phyloP scores from a whole-genome alignment of 2,329 filamentous ascomycete genomes.

The Penicillium hordei region DNA sequence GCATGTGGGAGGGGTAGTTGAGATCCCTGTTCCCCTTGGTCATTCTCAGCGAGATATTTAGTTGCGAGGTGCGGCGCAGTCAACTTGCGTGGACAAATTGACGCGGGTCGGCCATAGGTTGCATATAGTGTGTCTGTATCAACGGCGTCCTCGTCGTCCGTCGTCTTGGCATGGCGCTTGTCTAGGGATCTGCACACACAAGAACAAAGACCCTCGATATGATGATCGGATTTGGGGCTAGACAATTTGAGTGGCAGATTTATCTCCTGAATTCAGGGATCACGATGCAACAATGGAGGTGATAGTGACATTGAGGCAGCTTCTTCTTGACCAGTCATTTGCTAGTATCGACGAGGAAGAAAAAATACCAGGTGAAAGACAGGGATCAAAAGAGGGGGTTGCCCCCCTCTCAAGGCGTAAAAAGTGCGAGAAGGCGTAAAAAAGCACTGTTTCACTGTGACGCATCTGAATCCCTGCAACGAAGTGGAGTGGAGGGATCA shows the following conservation, averaged over 20 bases:
- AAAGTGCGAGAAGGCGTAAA: conserved; percentile 11
- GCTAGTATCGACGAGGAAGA: conserved; percentile 1
- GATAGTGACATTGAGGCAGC: neutral
- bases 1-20: conserved; percentile 19
- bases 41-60: conserved; percentile 7
- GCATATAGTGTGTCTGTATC: conserved; percentile 14
- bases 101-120: conserved; percentile 17
- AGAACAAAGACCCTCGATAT: conserved; percentile 8
- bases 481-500: conserved; percentile 15
- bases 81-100: conserved; percentile 17
- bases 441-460: conserved; percentile 20
- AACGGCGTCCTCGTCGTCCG: conserved; percentile 24
- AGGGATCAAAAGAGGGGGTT: conserved; percentile 26
- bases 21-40: conserved; percentile 10
- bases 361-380: conserved; percentile 9
- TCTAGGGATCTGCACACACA: conserved; percentile 20
- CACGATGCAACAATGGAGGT: neutral
- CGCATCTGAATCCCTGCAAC: conserved; percentile 24
- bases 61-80: conserved; percentile 24
- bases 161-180: conserved; percentile 38
- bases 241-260: conserved; percentile 1
- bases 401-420: conserved; percentile 4
- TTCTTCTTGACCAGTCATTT: neutral
- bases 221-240: conserved; percentile 5
- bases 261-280: neutral